Evolutionary conservation across 306 rosid species (phyloP).

Genomic region (Pyrus communis): DNA sequence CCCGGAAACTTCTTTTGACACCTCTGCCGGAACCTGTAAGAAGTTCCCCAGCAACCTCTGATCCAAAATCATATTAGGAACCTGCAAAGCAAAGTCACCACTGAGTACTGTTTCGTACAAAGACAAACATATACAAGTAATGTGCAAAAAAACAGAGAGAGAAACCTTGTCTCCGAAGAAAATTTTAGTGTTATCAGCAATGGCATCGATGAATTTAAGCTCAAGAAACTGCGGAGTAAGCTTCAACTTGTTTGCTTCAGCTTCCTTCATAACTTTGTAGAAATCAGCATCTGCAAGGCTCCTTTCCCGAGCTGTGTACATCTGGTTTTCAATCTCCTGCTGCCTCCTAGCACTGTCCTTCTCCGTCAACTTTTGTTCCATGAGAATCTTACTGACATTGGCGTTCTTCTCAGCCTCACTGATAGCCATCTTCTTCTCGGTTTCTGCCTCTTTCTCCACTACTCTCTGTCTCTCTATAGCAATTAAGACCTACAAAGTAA

Average conservation of each 20-base stretch:
- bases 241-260: conserved; percentile 90
- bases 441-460: conserved; percentile 83
- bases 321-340: conserved; percentile 72
- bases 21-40: conserved; percentile 36
- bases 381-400: conserved; percentile 77
- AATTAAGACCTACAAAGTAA: conserved; percentile 64
- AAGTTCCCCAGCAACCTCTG: conserved; percentile 83
- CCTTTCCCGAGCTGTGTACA: conserved; percentile 72
- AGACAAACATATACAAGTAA: neutral
- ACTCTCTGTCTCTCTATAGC: conserved; percentile 74
- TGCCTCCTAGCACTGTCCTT: conserved; percentile 64
- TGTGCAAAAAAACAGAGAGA: neutral
- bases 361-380: conserved; percentile 77
- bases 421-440: conserved; percentile 79
- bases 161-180: conserved; percentile 93
- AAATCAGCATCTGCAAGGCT: conserved; percentile 78
- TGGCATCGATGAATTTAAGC: conserved; percentile 75
- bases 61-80: conserved; percentile 77
- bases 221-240: conserved; percentile 87
- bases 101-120: conserved; percentile 9
- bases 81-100: conserved; percentile 34
- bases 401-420: conserved; percentile 98
- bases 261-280: conserved; percentile 73
- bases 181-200: conserved; percentile 76
- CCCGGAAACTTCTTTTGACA: neutral